Percentiles rank a stretch among this genome's conserved stretches.
phyloP scores from a whole-genome alignment of 352 stramenopile species.

The Salisapilia sapeloensis region DNA sequence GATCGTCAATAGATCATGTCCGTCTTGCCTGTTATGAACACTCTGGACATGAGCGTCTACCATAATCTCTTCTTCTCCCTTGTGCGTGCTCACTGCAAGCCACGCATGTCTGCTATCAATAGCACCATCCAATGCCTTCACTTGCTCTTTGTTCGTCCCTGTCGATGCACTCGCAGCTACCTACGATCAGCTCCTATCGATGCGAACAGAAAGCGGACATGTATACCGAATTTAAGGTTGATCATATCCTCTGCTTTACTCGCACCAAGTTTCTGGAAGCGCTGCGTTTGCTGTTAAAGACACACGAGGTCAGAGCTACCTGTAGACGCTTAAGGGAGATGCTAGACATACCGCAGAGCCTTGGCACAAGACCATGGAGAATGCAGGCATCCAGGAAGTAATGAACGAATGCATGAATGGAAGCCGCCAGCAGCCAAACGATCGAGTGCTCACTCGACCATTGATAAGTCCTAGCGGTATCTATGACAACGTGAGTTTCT shows the following conservation, averaged over 20 bases:
- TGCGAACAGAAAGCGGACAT: background rate
- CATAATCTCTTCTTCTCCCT: conserved; percentile 37
- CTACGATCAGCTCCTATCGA: conserved; percentile 1
- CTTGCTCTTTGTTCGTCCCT: conserved; percentile 1
- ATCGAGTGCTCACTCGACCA: conserved; percentile 34
- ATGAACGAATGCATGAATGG: conserved; percentile 8
- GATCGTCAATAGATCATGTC: conserved; percentile 14
- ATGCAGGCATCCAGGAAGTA: conserved; percentile 5
- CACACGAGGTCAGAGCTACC: background rate
- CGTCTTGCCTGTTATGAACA: too few relatives aligned
- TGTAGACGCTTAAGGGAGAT: background rate
- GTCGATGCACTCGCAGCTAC: background rate
- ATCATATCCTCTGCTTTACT: conserved; percentile 7
- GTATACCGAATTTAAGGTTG: conserved; percentile 65
- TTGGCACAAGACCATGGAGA: conserved; percentile 50
- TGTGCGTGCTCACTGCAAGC: conserved; percentile 48
- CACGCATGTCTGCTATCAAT: conserved; percentile 17
- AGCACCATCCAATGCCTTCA: conserved; percentile 2
- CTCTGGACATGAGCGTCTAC: conserved; percentile 16
- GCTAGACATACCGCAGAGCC: conserved; percentile 18
- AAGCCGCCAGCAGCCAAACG: conserved; percentile 27
- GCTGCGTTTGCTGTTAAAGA: conserved; percentile 17
- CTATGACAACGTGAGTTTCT: conserved; percentile 4
- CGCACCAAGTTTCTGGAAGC: conserved; percentile 27
- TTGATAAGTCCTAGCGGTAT: conserved; percentile 49